Percentiles rank a stretch among this genome's conserved stretches.
Conservation (phyloP, 139 green algal species). For the Tetradesmus lagerheimii region DNA sequence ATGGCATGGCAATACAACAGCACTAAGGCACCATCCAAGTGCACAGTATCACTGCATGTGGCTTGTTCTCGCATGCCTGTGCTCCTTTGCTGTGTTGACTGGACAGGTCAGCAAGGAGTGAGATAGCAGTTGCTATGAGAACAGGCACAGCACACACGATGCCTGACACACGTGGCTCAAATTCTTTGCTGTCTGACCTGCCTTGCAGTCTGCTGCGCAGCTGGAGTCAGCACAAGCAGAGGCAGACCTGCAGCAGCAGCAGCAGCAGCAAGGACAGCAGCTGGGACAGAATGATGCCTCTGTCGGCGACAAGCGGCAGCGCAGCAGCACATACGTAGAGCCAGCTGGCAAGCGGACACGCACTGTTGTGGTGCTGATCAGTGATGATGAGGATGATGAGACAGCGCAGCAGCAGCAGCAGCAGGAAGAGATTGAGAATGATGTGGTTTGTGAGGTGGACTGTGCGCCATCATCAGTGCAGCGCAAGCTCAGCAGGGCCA, state of each 20-base stretch:
- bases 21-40: no score
- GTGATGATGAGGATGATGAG: neutral
- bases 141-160: no score
- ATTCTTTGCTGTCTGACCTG: neutral
- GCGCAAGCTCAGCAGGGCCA: neutral
- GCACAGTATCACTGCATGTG: neutral
- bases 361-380: neutral
- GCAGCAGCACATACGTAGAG: neutral
- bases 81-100: neutral
- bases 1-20: no score
- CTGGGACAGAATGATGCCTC: neutral
- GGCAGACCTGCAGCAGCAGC: constrained; percentile 1
- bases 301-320: neutral
- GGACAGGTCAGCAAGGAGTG: no score
- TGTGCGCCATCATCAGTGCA: neutral
- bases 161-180: no score
- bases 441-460: neutral
- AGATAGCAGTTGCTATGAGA: no score
- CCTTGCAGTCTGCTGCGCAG: neutral
- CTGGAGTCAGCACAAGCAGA: neutral
- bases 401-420: neutral
- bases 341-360: neutral
- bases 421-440: neutral
- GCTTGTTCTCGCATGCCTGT: neutral
- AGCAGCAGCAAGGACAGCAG: neutral